Conservation (phyloP, 495 filamentous ascomycete species). For the Aspergillus panamensis region DNA sequence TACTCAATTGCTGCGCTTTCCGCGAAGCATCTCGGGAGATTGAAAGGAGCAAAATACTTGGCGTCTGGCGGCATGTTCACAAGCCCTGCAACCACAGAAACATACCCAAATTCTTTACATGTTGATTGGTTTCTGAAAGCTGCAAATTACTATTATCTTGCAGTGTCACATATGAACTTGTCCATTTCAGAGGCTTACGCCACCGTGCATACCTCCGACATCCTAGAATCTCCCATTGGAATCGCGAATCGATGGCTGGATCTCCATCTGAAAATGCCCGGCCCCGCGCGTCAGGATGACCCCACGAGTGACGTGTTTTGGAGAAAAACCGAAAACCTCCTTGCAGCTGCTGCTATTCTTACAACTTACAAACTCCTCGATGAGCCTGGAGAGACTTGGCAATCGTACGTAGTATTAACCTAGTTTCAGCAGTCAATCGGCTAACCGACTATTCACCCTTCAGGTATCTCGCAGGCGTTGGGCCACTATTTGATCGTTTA, state of each 20-base stretch:
- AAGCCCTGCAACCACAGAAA: conserved; percentile 36
- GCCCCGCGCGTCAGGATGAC: conserved; percentile 2
- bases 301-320: conserved; percentile 15
- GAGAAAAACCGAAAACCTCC: conserved; percentile 32
- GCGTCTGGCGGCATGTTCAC: conserved; percentile 28
- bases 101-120: conserved; percentile 35
- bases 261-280: conserved; percentile 9
- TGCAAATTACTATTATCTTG: conserved; percentile 42
- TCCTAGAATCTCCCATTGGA: conserved; percentile 37
- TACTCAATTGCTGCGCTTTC: conserved; percentile 38
- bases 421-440: neutral
- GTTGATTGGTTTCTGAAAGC: conserved; percentile 45
- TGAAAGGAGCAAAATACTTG: conserved; percentile 33
- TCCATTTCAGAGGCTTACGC: conserved; percentile 33
- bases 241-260: conserved; percentile 30
- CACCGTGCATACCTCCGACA: conserved; percentile 32
- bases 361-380: conserved; percentile 36
- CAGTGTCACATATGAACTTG: conserved; percentile 30
- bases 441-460: too few relatives aligned
- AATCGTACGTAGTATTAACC: conserved; percentile 27
- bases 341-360: conserved; percentile 32
- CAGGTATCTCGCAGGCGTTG: conserved; percentile 35
- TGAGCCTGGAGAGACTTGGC: conserved; percentile 36
- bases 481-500: conserved; percentile 32
- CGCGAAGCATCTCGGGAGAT: conserved; percentile 40